Evolutionary conservation across 2,329 filamentous ascomycete genomes (phyloP).

Genomic region (Colletotrichum sp.): DNA sequence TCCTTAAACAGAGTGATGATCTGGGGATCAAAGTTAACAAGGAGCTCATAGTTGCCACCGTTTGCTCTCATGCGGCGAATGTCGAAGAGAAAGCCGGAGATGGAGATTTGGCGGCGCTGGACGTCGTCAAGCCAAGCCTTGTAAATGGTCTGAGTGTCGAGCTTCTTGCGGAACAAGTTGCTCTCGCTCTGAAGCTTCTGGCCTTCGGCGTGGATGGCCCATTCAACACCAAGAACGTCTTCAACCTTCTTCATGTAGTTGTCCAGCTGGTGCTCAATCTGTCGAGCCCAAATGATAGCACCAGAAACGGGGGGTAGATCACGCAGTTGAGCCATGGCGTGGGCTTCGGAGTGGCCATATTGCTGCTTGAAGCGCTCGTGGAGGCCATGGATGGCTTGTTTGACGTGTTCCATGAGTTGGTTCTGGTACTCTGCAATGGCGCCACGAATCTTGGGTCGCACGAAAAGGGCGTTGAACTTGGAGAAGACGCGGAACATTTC

Average conservation of each 20-base stretch:
- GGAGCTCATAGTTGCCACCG: slow-evolving; percentile 85
- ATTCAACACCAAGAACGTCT: slow-evolving; percentile 92
- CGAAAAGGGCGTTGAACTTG: slow-evolving; percentile 98
- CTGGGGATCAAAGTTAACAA: slow-evolving; percentile 96
- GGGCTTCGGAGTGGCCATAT: slow-evolving; percentile 96
- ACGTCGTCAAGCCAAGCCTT: slow-evolving; percentile 96
- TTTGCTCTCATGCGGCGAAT: slow-evolving; percentile 89
- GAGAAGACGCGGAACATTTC: slow-evolving; percentile 99
- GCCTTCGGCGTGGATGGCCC: slow-evolving; percentile 92
- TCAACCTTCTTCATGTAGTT: slow-evolving; percentile 99
- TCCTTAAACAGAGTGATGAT: slow-evolving; percentile 99
- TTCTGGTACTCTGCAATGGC: slow-evolving; percentile 98
- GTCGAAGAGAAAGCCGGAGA: slow-evolving; percentile 89
- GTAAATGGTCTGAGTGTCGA: slow-evolving; percentile 92
- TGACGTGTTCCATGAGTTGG: slow-evolving; percentile 97
- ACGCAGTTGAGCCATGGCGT: slow-evolving; percentile 96
- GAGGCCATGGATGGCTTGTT: slow-evolving; percentile 89
- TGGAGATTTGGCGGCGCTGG: slow-evolving; percentile 84
- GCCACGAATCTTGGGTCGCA: slow-evolving; percentile 97
- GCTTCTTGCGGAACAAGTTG: slow-evolving; percentile 92
- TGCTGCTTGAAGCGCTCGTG: slow-evolving; percentile 99
- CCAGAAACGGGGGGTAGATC: slow-evolving; percentile 96
- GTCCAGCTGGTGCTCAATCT: slow-evolving; percentile 95
- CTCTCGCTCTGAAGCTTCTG: slow-evolving; percentile 93
- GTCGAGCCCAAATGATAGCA: slow-evolving; percentile 95